Evolutionary conservation across 2,329 filamentous ascomycete species (phyloP), one percentile per base, ranked within the genome.

Genomic region (Colletotrichum magnum): DNA sequence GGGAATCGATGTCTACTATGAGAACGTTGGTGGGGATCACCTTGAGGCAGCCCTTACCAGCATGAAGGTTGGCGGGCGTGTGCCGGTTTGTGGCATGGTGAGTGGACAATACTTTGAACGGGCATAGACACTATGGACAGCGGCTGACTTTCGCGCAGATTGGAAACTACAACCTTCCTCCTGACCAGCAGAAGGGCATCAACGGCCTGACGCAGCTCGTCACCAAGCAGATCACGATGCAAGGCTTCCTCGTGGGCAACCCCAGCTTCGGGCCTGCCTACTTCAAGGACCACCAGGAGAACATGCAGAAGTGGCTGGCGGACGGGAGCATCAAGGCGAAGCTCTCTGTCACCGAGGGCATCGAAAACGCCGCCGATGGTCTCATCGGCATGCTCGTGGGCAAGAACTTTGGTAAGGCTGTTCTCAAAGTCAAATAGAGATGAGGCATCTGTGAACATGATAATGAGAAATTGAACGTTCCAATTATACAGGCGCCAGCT

Each of bases 331-430:
- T 97, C 84, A 93, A 93, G 84, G 87, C 89, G 52, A 90, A 91
- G 80, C 84, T 92, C 68, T 83, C 87, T 73, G 83, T 93, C 66
- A 94, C 91, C 0, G 85, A 91, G 63, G 93, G 94, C 15, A 94
- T 97, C 68, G 94, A 97, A 69, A 90, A 93, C 15, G 91, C 91
- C 0, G 83, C 89, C 4, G 88, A 94, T 62, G 94, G 91, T 0
- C 84, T 97, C 67, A 81, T 95, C 12, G 92, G 90, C 16, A 90
- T 97, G 84, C 85, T 96, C 60, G 79, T 88, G 74, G 94, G 94
- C 54, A 87, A 92, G 80, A 97, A 97, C 84, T 93, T 94, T 81
- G 94, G 94, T 73, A 97, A 97, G 87, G 92, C 93, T 16, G 87
- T 96, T 18, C 76, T 96, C 74, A 92, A 93, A 84, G 78, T 87